phyloP scores from a whole-genome alignment of 1,284 basidiomycete genomes.

The Rhizopogon parksii region DNA sequence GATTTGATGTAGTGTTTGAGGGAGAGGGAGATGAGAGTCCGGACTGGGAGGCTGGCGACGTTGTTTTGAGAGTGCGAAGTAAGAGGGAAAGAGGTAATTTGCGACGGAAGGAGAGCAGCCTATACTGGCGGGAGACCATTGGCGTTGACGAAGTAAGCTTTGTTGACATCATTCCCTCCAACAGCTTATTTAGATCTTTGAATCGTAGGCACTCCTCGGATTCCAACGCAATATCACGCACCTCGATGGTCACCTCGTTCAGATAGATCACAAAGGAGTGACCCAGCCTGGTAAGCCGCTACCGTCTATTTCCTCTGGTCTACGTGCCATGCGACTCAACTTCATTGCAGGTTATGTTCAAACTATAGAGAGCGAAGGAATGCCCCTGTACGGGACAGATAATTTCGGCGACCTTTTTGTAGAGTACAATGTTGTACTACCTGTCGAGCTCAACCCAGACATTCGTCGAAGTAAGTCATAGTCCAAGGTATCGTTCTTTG shows the following conservation, averaged over 20 bases:
- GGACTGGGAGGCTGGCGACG: constrained; percentile 89
- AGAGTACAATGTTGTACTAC: constrained; percentile 87
- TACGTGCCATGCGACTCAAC: background rate
- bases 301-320: background rate
- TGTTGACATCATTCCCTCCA: background rate
- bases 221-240: constrained; percentile 84
- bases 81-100: constrained; percentile 72
- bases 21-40: constrained; percentile 91
- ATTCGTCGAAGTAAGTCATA: constrained; percentile 59
- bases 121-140: constrained; percentile 88
- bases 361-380: constrained; percentile 79
- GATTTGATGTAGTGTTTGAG: constrained; percentile 85
- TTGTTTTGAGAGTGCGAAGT: constrained; percentile 77
- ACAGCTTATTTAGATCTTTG: constrained; percentile 3
- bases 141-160: constrained; percentile 78
- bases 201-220: constrained; percentile 63
- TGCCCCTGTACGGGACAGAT: constrained; percentile 66
- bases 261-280: constrained; percentile 64
- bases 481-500: background rate
- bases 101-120: constrained; percentile 78
- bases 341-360: constrained; percentile 67
- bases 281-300: constrained; percentile 77
- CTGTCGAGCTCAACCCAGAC: constrained; percentile 57
- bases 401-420: constrained; percentile 80
- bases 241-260: constrained; percentile 80